phyloP scores from a whole-genome alignment of 2,329 filamentous ascomycete species.

The Curvularia sp. region DNA sequence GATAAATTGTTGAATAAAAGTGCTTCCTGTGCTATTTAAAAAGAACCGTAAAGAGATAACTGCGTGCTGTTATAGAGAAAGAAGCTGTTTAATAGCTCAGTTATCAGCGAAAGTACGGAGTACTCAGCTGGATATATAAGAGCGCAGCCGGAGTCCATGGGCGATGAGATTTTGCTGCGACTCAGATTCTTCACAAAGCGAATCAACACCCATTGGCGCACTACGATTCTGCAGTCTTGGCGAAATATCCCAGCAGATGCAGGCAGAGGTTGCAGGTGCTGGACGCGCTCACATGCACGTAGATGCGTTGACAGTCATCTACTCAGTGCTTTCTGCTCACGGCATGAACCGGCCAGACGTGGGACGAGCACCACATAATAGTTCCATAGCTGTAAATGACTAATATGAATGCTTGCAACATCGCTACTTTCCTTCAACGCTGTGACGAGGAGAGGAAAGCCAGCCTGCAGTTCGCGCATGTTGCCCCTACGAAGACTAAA shows the following conservation, averaged over 20 bases:
- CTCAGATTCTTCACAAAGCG: constrained; percentile 2
- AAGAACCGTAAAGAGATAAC: neutral
- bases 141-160: neutral
- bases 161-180: constrained; percentile 2
- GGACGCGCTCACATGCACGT: neutral
- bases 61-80: neutral
- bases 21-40: neutral
- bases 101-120: neutral
- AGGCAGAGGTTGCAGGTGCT: neutral
- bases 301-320: neutral
- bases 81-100: neutral
- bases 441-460: neutral
- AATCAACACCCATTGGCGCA: constrained; percentile 3
- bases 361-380: neutral
- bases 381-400: neutral
- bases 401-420: neutral
- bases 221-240: neutral
- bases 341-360: neutral
- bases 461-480: constrained; percentile 2
- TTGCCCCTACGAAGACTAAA: neutral
- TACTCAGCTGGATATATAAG: constrained; percentile 2
- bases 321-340: constrained; percentile 1
- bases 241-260: neutral
- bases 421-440: neutral
- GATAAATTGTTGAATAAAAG: constrained; percentile 1